Percentiles rank a stretch among this genome's conserved stretches.
These are phyloP conservation scores for Discostella stelligeroides DNA, from an alignment of 108 stramenopile species.

Conservation along the genomic window DNA sequence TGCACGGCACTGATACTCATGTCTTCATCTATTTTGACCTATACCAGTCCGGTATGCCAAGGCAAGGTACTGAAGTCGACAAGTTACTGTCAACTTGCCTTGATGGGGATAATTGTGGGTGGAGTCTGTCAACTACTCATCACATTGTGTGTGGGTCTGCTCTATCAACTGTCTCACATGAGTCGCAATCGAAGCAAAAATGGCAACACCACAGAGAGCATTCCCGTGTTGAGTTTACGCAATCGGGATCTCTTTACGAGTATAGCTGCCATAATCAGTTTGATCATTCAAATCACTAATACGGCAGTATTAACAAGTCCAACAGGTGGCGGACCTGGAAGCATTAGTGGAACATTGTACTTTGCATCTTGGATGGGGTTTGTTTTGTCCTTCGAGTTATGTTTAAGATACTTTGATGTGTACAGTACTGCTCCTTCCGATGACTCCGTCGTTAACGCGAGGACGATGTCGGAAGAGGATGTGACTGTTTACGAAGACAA, in stretches of 20 bases:
- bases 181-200: background rate
- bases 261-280: background rate
- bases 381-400: slow-evolving; percentile 34
- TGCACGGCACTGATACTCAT: slow-evolving; percentile 16
- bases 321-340: slow-evolving; percentile 37
- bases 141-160: slow-evolving; percentile 4
- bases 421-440: slow-evolving; percentile 7
- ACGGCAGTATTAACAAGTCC: slow-evolving; percentile 27
- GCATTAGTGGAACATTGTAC: slow-evolving; percentile 23
- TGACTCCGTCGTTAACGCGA: background rate
- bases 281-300: slow-evolving; percentile 19
- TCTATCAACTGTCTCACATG: slow-evolving; percentile 26
- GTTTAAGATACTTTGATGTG: slow-evolving; percentile 34
- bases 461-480: background rate
- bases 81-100: slow-evolving; percentile 17
- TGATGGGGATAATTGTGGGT: slow-evolving; percentile 33
- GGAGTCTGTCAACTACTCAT: slow-evolving; percentile 27
- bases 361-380: slow-evolving; percentile 34
- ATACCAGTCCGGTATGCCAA: slow-evolving; percentile 18
- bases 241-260: slow-evolving; percentile 12
- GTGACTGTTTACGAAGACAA: slow-evolving; percentile 9
- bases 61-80: slow-evolving; percentile 27
- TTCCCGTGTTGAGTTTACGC: background rate
- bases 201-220: background rate
- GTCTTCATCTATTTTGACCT: slow-evolving; percentile 17